Evolutionary conservation across 768 basidiomycete genomes (phyloP).

Genomic region (Sistotremastrum niveocremeum): DNA sequence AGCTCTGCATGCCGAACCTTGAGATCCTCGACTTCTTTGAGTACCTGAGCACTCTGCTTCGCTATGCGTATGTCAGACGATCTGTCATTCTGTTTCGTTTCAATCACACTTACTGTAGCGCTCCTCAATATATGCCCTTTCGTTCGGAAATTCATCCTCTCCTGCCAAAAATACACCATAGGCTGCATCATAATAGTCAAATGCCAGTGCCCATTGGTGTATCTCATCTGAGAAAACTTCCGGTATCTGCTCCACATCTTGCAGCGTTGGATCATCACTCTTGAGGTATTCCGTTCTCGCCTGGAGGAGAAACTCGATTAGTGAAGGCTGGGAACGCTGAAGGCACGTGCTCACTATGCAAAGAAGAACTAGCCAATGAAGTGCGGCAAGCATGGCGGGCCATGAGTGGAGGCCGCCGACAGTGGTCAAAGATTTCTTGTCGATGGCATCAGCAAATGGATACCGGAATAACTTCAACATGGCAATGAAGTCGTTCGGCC

Average conservation of each 20-base stretch:
- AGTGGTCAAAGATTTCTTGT: slow-evolving; percentile 76
- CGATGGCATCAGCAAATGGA: slow-evolving; percentile 66
- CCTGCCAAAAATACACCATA: slow-evolving; percentile 58
- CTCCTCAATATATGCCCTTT: slow-evolving; percentile 55
- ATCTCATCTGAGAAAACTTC: slow-evolving; percentile 65
- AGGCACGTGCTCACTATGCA: slow-evolving; percentile 47
- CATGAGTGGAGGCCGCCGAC: slow-evolving; percentile 88
- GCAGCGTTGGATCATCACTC: slow-evolving; percentile 56
- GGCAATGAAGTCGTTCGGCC: slow-evolving; percentile 58
- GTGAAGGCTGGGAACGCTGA: background rate
- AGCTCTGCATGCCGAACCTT: slow-evolving; percentile 31
- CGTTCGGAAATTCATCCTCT: slow-evolving; percentile 54
- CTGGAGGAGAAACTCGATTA: slow-evolving; percentile 7
- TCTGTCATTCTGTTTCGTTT: background rate
- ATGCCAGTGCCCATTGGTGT: slow-evolving; percentile 67
- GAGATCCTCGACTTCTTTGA: slow-evolving; percentile 48
- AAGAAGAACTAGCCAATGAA: slow-evolving; percentile 86
- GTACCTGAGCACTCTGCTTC: slow-evolving; percentile 57
- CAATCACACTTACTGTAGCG: slow-evolving; percentile 48
- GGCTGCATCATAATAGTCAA: slow-evolving; percentile 54
- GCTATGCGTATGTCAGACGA: slow-evolving; percentile 22
- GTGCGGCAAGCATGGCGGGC: slow-evolving; percentile 74
- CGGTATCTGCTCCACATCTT: slow-evolving; percentile 44
- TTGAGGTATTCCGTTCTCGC: slow-evolving; percentile 33
- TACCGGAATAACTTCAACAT: slow-evolving; percentile 68